Conservation (phyloP, 2,329 filamentous ascomycete species). For the Herpotrichia juniperi region DNA sequence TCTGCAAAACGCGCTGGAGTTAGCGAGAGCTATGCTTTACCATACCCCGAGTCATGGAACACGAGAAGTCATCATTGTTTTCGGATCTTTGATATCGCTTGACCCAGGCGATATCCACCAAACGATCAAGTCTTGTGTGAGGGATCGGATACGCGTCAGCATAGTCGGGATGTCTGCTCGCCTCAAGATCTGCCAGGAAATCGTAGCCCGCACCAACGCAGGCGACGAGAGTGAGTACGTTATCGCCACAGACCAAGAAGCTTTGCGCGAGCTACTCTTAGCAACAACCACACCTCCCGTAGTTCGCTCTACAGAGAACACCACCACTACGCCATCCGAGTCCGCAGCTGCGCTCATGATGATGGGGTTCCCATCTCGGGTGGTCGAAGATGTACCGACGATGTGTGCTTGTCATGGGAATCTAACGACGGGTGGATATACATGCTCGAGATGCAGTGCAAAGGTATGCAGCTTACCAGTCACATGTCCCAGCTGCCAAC, state of each 20-base stretch:
- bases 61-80: constrained; percentile 88
- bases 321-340: constrained; percentile 43
- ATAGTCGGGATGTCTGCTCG: constrained; percentile 91
- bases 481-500: constrained; percentile 87
- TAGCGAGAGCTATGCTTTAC: constrained; percentile 90
- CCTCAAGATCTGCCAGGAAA: constrained; percentile 87
- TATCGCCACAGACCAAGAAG: constrained; percentile 83
- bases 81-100: constrained; percentile 85
- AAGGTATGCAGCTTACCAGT: constrained; percentile 91
- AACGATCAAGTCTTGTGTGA: constrained; percentile 78
- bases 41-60: constrained; percentile 94
- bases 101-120: constrained; percentile 96
- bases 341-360: constrained; percentile 71
- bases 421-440: constrained; percentile 82
- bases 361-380: constrained; percentile 96
- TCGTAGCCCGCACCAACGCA: constrained; percentile 85
- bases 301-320: constrained; percentile 63
- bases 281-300: constrained; percentile 87
- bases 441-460: constrained; percentile 84
- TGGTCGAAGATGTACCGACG: constrained; percentile 72
- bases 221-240: constrained; percentile 78
- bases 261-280: constrained; percentile 89
- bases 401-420: constrained; percentile 92
- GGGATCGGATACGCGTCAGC: constrained; percentile 83
- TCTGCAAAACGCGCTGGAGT: constrained; percentile 93